Evolutionary conservation across 306 rosid genomes (phyloP).

Genomic region (Mucuna pruriens): DNA sequence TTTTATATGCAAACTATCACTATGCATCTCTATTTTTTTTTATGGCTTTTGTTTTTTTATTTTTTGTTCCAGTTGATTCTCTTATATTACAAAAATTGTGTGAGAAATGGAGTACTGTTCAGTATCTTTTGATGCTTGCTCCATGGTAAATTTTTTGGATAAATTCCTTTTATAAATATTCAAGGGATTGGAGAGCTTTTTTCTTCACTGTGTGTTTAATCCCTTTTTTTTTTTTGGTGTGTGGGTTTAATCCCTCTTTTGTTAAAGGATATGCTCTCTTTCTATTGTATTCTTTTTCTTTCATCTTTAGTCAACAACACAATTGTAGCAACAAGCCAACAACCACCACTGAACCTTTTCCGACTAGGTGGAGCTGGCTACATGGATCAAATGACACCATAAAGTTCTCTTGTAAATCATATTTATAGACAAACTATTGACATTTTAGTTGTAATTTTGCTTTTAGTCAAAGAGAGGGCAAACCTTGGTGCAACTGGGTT

Average conservation of each 20-base stretch:
- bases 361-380: not conserved
- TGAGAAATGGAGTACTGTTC: not conserved
- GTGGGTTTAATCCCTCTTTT: not conserved
- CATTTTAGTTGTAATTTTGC: not conserved
- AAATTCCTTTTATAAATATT: not conserved
- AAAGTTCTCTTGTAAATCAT: not conserved
- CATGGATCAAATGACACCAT: not conserved
- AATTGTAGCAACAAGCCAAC: not conserved
- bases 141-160: not conserved
- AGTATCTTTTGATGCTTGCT: not conserved
- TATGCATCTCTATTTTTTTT: not conserved
- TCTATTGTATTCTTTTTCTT: not conserved
- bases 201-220: not conserved
- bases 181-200: not conserved
- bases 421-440: not conserved
- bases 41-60: no score
- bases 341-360: not conserved
- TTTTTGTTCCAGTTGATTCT: not conserved
- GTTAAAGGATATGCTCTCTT: not conserved
- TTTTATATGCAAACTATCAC: not conserved
- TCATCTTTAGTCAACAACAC: not conserved
- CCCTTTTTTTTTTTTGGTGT: no score
- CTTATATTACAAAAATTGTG: conserved; percentile 15
- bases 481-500: not conserved
- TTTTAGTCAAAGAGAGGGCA: not conserved